Conservation (phyloP, 805 yeast genomes). For the Torulaspora franciscae region DNA sequence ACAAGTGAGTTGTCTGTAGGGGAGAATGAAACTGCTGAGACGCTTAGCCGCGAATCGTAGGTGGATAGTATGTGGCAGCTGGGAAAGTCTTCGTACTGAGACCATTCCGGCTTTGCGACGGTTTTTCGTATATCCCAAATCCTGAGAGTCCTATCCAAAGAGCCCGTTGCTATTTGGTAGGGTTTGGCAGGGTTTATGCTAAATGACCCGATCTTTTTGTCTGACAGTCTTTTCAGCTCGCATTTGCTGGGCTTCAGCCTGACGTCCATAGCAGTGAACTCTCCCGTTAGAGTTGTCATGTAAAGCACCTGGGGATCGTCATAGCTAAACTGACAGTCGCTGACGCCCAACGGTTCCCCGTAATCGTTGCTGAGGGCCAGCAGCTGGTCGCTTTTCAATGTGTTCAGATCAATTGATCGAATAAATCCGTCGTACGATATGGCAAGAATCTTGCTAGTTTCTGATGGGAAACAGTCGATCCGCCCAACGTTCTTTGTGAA, state of each 20-base stretch:
- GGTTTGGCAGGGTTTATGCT: conserved; percentile 63
- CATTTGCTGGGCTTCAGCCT: conserved; percentile 42
- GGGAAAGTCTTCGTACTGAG: conserved; percentile 46
- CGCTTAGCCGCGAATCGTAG: conserved; percentile 70
- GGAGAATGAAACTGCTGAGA: conserved; percentile 79
- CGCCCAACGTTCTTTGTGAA: conserved; percentile 73
- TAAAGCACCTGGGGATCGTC: conserved; percentile 53
- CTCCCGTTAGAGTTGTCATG: conserved; percentile 75
- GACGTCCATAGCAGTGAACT: conserved; percentile 67
- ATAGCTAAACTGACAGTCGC: conserved; percentile 59
- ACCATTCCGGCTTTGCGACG: conserved; percentile 47
- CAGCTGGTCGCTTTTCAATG: conserved; percentile 54
- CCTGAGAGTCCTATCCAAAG: conserved; percentile 78
- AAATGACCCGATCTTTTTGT: conserved; percentile 90
- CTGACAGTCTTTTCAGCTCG: conserved; percentile 59
- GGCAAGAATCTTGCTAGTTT: conserved; percentile 55
- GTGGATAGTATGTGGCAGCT: conserved; percentile 44
- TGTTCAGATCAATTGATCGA: conserved; percentile 61
- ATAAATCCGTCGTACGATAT: conserved; percentile 87
- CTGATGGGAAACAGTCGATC: conserved; percentile 48
- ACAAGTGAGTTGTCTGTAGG: conserved; percentile 62
- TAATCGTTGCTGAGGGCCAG: conserved; percentile 53
- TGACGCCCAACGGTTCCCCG: conserved; percentile 58
- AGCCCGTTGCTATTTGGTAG: conserved; percentile 76
- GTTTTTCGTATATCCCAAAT: conserved; percentile 79